Conservation (phyloP, 805 yeast genomes). For the Barnettozyma pratensis region DNA sequence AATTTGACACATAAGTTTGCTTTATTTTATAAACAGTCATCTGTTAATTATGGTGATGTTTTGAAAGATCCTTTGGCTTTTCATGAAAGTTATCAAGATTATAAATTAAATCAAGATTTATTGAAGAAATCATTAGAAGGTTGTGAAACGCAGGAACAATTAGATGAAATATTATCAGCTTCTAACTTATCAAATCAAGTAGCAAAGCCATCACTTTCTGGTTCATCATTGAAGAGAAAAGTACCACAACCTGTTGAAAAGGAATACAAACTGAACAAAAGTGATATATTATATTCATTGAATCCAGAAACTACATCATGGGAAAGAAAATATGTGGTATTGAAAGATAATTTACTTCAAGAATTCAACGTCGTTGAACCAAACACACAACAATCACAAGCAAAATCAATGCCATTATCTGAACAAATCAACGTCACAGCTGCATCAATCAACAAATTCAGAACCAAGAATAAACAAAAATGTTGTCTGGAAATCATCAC, state of each 20-base stretch:
- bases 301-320: conserved; percentile 47
- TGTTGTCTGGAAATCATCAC: conserved; percentile 76
- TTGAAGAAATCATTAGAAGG: not conserved
- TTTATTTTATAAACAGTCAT: not conserved
- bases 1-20: conserved; percentile 11
- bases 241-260: conserved; percentile 5
- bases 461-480: conserved; percentile 20
- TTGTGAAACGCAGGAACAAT: not conserved
- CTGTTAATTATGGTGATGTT: not conserved
- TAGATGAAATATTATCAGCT: not conserved
- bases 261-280: conserved; percentile 8
- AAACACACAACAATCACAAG: not conserved
- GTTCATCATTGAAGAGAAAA: not conserved
- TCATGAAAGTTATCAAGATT: not conserved
- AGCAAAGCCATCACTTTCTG: no score
- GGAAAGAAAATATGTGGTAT: conserved; percentile 87
- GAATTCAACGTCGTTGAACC: not conserved
- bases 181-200: no score
- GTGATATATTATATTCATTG: conserved; percentile 51
- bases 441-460: conserved; percentile 50
- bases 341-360: conserved; percentile 55
- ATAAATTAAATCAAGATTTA: not conserved
- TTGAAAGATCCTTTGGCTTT: not conserved
- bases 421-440: conserved; percentile 64
- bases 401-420: not conserved